phyloP scores from a whole-genome alignment of 192 early-diverging fungal genomes.

The Coemansia sp. region DNA sequence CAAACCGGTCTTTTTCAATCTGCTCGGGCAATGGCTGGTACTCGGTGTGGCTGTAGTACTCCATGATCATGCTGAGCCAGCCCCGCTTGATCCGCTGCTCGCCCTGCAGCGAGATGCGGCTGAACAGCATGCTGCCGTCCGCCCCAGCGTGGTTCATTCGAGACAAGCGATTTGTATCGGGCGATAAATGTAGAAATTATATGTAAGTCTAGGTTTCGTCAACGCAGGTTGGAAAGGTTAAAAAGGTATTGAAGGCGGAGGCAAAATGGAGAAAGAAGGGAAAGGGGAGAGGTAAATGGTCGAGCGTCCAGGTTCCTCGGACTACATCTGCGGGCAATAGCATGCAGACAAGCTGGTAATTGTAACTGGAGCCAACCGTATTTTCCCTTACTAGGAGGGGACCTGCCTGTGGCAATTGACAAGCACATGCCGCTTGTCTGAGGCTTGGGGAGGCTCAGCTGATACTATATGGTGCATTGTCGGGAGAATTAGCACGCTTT shows the following conservation, averaged over 20 bases:
- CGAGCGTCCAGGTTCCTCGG: slow-evolving; percentile 1
- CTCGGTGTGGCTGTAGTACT: slow-evolving; percentile 53
- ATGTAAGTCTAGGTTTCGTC: neutral
- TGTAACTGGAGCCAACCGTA: neutral
- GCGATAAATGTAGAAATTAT: neutral
- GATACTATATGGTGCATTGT: neutral
- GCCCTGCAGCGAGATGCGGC: slow-evolving; percentile 39
- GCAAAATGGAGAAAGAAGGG: neutral
- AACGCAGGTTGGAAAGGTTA: neutral
- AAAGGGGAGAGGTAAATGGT: neutral
- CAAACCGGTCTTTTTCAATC: slow-evolving; percentile 36
- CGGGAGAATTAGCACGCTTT: neutral
- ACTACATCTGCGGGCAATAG: neutral
- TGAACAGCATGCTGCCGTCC: slow-evolving; percentile 42
- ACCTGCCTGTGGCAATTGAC: neutral
- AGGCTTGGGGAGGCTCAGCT: slow-evolving; percentile 2
- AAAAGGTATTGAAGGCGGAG: neutral
- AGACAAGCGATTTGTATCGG: neutral
- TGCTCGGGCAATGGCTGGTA: slow-evolving; percentile 30
- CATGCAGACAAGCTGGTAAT: neutral
- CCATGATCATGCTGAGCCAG: slow-evolving; percentile 19
- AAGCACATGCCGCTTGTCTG: slow-evolving; percentile 1
- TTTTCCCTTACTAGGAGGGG: neutral
- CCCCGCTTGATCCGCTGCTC: slow-evolving; percentile 13
- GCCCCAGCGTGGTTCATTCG: slow-evolving; percentile 14